phyloP scores from a whole-genome alignment of 164 flowering plant genomes.

The Chimonanthus salicifolius region DNA sequence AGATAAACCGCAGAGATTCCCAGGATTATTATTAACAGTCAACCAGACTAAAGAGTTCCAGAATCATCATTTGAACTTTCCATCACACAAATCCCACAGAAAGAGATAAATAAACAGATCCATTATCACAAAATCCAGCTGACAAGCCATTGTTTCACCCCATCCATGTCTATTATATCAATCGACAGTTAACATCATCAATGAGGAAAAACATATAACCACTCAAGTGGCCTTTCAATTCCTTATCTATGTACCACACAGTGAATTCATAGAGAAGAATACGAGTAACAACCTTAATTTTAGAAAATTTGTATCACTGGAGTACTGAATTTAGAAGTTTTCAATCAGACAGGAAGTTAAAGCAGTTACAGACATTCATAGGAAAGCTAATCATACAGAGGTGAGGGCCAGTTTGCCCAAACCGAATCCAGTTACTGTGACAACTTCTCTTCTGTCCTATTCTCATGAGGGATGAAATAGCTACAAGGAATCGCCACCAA shows the following conservation, averaged over 20 bases:
- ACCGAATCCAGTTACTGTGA: neutral
- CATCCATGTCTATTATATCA: neutral
- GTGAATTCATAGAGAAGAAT: neutral
- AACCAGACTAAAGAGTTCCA: too few species aligned
- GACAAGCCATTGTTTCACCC: neutral
- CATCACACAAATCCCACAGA: neutral
- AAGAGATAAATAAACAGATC: neutral
- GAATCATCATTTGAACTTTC: too few species aligned
- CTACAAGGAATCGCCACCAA: neutral
- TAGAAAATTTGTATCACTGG: too few species aligned
- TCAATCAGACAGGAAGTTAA: neutral
- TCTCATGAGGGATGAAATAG: neutral
- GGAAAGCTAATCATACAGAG: too few species aligned
- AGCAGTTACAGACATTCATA: too few species aligned
- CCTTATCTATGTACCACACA: too few species aligned
- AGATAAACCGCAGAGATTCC: neutral
- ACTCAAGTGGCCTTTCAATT: neutral
- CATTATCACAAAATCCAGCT: neutral
- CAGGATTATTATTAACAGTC: neutral
- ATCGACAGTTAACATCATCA: neutral
- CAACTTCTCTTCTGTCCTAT: neutral
- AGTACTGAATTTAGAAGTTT: neutral
- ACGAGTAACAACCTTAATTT: neutral
- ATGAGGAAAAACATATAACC: neutral
- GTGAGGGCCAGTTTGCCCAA: neutral